These are phyloP conservation scores for Lactarius deliciosus DNA, from an alignment of 768 basidiomycete species.

Conservation along the genomic window DNA sequence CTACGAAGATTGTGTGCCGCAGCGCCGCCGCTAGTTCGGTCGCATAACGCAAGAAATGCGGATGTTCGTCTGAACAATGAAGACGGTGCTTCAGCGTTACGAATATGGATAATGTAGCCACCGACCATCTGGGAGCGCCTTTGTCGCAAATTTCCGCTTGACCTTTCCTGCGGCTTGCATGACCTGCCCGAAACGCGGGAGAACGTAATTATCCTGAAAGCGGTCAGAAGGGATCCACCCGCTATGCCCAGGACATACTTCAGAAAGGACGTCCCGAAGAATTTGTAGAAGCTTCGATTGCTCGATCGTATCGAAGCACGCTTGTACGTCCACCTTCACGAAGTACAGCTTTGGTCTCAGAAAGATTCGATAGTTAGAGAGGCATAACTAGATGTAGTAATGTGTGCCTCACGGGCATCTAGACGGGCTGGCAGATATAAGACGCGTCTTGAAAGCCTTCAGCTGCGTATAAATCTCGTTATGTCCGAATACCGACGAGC, in stretches of 20 bases:
- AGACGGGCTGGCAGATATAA: conserved; percentile 41
- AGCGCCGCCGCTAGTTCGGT: conserved; percentile 61
- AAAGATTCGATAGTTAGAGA: background rate
- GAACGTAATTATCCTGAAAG: conserved; percentile 67
- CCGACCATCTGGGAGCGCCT: conserved; percentile 67
- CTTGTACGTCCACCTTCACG: conserved; percentile 93
- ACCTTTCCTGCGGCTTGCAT: conserved; percentile 54
- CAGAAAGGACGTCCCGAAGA: conserved; percentile 66
- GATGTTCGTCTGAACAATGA: conserved; percentile 59
- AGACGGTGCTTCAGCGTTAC: background rate
- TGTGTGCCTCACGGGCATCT: conserved; percentile 53
- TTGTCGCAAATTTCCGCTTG: conserved; percentile 55
- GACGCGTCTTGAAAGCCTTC: conserved; percentile 62
- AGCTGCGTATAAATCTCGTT: conserved; percentile 80
- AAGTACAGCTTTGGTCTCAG: conserved; percentile 86
- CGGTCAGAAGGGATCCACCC: background rate
- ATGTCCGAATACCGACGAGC: conserved; percentile 78
- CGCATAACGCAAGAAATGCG: conserved; percentile 72
- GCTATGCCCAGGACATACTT: conserved; percentile 44
- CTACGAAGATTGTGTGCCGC: conserved; percentile 79
- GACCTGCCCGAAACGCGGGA: conserved; percentile 70
- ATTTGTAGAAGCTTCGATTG: conserved; percentile 83
- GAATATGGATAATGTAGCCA: background rate
- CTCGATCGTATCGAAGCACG: conserved; percentile 96
- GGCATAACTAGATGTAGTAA: background rate